Base-by-base conservation (phyloP, 805 yeast species). In the Kluyveromyces nonfermentans region DNA sequence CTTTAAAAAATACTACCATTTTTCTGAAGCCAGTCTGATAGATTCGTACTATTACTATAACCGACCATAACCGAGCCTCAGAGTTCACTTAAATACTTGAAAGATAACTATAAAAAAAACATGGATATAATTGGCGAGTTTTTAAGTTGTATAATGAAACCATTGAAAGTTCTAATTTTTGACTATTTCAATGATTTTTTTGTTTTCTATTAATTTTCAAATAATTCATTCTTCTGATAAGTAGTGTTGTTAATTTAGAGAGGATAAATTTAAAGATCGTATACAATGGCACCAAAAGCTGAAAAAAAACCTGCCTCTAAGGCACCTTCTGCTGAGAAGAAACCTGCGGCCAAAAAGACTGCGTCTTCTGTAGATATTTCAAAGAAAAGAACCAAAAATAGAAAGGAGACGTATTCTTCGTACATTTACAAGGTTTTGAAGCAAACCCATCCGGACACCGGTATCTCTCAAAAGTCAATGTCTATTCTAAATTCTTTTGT, bases 401-500 rank as follows among this genome's bases (percentile, higher is more conserved):
- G 96, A 79, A 86, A 85, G 81, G 96, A 88, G 74, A 85, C 95
- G 51, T 87, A 87, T 78, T 85, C 95, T 52, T 85, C 96, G 52
- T 88, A 87, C 73, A 87, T 88, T 69, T 87, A 87, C 88, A 88
- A 87, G 75, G 95, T 87, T 54, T 82, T 87, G 67, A 86, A 86
- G 74, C 96, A 87, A 77, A 87, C 95, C 51, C 96, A 87, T 74
- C 96, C 96, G 68, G 96, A 87, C 71, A 87, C 96, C 52, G 96
- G 96, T 84, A 87, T 87, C 67, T 87, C 96, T 62, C 93, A 86
- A 73, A 83, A 85, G 69, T 95, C 96, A 54, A 87, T 88, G 95
- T 85, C 95, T 51, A 88, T 88, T 71, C 82, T 87, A 93, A 88
- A 88, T 83, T 87, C 95, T 31, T 88, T 88, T 60, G 96, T 88